These are phyloP conservation scores for Prunella vulgaris DNA, from an alignment of 257 asterid genomes.

Conservation along the genomic window DNA sequence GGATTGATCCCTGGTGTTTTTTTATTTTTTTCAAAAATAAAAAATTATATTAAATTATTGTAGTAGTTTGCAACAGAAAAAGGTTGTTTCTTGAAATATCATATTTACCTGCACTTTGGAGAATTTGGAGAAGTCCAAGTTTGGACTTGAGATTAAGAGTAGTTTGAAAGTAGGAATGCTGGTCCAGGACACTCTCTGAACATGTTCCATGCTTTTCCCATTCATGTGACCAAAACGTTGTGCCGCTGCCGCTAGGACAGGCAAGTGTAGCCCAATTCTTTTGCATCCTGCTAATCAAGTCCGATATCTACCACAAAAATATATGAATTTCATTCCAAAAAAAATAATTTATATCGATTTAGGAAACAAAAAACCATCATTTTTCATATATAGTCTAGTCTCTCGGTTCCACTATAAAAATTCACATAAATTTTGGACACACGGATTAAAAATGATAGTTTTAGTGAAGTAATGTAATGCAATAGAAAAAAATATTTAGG, in stretches of 20 bases:
- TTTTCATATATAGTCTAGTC: too few relatives aligned
- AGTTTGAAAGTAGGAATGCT: constrained; percentile 51
- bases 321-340: not conserved
- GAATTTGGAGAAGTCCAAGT: constrained; percentile 49
- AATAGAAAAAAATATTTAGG: too few relatives aligned
- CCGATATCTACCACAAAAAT: constrained; percentile 40
- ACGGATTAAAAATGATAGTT: too few relatives aligned
- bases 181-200: constrained; percentile 47
- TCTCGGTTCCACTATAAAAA: too few relatives aligned
- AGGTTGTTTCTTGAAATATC: too few relatives aligned
- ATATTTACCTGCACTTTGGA: constrained; percentile 50
- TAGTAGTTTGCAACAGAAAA: not conserved
- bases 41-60: not conserved
- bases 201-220: constrained; percentile 90
- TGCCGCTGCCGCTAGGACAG: constrained; percentile 69
- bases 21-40: not conserved
- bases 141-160: constrained; percentile 54
- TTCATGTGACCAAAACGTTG: constrained; percentile 75
- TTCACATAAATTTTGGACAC: too few relatives aligned
- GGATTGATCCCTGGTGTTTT: constrained; percentile 55
- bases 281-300: constrained; percentile 64
- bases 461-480: too few relatives aligned
- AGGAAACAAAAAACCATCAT: too few relatives aligned
- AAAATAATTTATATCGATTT: too few relatives aligned
- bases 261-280: constrained; percentile 65